These are phyloP conservation scores for Simplicillium aogashimaense DNA, from an alignment of 2,329 filamentous ascomycete genomes.

Conservation along the genomic window DNA sequence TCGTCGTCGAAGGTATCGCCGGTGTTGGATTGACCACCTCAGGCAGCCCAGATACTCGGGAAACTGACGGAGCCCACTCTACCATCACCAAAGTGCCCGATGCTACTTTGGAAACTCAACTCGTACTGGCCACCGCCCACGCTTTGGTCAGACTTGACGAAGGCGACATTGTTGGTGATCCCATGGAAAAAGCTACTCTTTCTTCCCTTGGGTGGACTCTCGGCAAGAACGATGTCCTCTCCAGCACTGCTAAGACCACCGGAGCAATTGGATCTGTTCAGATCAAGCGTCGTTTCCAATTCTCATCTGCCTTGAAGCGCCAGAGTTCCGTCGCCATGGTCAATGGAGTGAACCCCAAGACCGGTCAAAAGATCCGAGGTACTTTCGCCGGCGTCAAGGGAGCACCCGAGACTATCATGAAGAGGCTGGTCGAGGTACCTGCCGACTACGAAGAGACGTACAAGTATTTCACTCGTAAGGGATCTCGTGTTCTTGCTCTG, in stretches of 20 bases:
- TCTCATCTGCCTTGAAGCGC: slow-evolving; percentile 91
- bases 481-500: slow-evolving; percentile 85
- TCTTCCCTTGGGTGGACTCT: slow-evolving; percentile 83
- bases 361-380: slow-evolving; percentile 65
- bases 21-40: slow-evolving; percentile 66
- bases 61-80: slow-evolving; percentile 74
- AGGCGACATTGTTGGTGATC: slow-evolving; percentile 92
- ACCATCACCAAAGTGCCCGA: slow-evolving; percentile 63
- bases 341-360: slow-evolving; percentile 58
- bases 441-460: slow-evolving; percentile 93
- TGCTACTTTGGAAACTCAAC: slow-evolving; percentile 70
- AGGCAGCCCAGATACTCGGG: slow-evolving; percentile 53
- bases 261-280: slow-evolving; percentile 62
- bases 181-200: slow-evolving; percentile 97
- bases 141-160: slow-evolving; percentile 94
- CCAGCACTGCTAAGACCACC: slow-evolving; percentile 39
- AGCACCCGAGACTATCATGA: slow-evolving; percentile 91
- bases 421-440: slow-evolving; percentile 77
- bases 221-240: slow-evolving; percentile 79
- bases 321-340: slow-evolving; percentile 91
- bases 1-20: slow-evolving; percentile 94
- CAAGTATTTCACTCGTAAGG: slow-evolving; percentile 95
- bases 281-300: slow-evolving; percentile 94
- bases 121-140: slow-evolving; percentile 91
- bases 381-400: slow-evolving; percentile 96